Evolutionary conservation across 768 basidiomycete species (phyloP).

Genomic region (Lepiota brunneoincarnata): DNA sequence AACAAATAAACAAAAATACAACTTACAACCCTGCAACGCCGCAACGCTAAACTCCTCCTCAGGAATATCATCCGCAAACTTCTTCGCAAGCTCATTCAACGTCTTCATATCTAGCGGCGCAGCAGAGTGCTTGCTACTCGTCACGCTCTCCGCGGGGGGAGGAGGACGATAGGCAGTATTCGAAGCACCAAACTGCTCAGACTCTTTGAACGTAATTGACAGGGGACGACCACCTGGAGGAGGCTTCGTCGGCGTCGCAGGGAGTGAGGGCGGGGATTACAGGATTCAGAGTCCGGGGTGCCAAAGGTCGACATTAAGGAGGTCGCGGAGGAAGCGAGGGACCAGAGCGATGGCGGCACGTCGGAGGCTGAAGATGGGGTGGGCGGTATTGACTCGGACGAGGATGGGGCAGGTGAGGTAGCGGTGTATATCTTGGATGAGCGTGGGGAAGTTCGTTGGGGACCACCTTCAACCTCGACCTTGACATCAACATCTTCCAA

Average conservation of each 20-base stretch:
- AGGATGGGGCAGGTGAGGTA: not conserved
- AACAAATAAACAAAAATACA: constrained; percentile 18
- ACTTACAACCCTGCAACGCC: constrained; percentile 87
- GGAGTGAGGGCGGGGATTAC: constrained; percentile 16
- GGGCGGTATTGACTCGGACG: not conserved
- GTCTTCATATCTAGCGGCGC: constrained; percentile 64
- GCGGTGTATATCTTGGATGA: not conserved
- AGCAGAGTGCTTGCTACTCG: constrained; percentile 57
- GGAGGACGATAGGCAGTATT: constrained; percentile 66
- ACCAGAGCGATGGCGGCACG: constrained; percentile 34
- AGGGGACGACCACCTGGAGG: no score
- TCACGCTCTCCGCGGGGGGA: constrained; percentile 57
- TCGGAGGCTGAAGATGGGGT: not conserved
- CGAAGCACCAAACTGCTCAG: constrained; percentile 46
- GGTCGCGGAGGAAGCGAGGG: constrained; percentile 41
- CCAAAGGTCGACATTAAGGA: constrained; percentile 3
- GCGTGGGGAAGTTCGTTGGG: not conserved
- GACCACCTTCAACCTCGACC: constrained; percentile 14
- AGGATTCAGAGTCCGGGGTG: not conserved
- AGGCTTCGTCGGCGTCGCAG: not conserved
- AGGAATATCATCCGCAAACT: constrained; percentile 79
- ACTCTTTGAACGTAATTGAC: constrained; percentile 1
- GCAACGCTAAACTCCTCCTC: constrained; percentile 89
- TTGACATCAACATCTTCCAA: constrained; percentile 8
- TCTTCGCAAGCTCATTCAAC: constrained; percentile 66